Evolutionary conservation across 2,329 filamentous ascomycete species (phyloP).

Genomic region (Exophiala sp.): DNA sequence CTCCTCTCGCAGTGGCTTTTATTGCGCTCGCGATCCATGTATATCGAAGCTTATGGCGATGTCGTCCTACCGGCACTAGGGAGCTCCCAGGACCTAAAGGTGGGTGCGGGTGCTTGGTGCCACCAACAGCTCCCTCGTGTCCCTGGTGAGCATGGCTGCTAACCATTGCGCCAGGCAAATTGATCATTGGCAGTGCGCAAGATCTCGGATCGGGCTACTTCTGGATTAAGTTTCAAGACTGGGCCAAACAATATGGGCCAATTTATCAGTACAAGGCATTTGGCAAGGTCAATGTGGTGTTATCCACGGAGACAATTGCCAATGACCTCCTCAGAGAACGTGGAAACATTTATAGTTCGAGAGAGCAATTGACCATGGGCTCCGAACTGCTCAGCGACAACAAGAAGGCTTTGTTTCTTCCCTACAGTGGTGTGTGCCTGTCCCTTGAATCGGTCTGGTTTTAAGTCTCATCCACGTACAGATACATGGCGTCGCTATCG

Average conservation of each 20-base stretch:
- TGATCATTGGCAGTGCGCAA: slow-evolving; percentile 35
- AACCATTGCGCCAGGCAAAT: too few species aligned
- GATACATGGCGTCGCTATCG: slow-evolving; percentile 31
- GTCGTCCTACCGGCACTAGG: too few species aligned
- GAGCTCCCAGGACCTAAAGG: too few species aligned
- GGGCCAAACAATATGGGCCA: slow-evolving; percentile 36
- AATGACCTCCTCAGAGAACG: slow-evolving; percentile 42
- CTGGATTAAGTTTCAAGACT: slow-evolving; percentile 43
- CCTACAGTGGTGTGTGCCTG: too few species aligned
- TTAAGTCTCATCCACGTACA: neutral
- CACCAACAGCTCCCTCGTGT: too few species aligned
- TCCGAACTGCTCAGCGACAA: slow-evolving; percentile 33
- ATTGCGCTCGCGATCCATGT: too few species aligned
- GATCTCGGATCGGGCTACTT: slow-evolving; percentile 35
- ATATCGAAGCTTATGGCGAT: too few species aligned
- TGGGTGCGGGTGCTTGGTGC: too few species aligned
- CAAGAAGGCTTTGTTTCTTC: slow-evolving; percentile 31
- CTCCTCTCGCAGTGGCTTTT: too few species aligned
- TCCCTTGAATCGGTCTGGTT: neutral
- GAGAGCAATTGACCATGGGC: slow-evolving; percentile 35
- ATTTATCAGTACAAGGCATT: slow-evolving; percentile 45
- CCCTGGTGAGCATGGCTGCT: too few species aligned
- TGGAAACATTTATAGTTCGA: slow-evolving; percentile 37
- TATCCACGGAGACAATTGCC: slow-evolving; percentile 39
- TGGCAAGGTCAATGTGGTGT: slow-evolving; percentile 36